Percentiles rank a stretch among this genome's conserved stretches.
phyloP scores from a whole-genome alignment of 169 alveolate genomes.

The Eimeria zaria region DNA sequence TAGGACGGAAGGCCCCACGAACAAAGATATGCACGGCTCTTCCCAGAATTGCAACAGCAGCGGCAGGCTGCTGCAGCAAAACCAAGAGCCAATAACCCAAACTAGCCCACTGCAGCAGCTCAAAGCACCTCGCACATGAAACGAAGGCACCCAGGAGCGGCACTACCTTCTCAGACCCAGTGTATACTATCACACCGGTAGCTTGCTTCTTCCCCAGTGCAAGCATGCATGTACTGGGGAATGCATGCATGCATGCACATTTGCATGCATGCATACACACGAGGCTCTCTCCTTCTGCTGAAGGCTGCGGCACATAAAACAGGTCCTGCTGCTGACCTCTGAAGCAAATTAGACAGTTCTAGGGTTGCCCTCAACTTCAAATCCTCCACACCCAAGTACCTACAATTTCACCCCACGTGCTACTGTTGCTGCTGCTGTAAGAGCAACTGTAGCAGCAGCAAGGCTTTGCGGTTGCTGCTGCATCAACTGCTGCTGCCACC shows the following conservation, averaged over 20 bases:
- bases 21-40: background rate
- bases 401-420: background rate
- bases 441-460: background rate
- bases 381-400: background rate
- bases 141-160: background rate
- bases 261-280: no score
- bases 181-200: background rate
- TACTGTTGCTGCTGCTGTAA: background rate
- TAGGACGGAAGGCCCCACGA: background rate
- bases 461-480: no score
- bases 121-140: background rate
- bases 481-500: background rate
- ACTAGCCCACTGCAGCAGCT: background rate
- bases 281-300: no score
- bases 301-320: no score
- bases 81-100: background rate
- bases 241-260: no score
- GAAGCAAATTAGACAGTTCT: background rate
- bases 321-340: no score
- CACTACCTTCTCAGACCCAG: background rate
- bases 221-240: background rate
- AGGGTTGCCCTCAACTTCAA: background rate
- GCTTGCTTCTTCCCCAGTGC: background rate
- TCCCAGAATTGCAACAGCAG: background rate
- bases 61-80: background rate